A percentile compares a stretch with the other conserved stretches of the same genome.
phyloP scores from a whole-genome alignment of 129 eudicot species.

The sunflower (Helianthus annuus) region DNA sequence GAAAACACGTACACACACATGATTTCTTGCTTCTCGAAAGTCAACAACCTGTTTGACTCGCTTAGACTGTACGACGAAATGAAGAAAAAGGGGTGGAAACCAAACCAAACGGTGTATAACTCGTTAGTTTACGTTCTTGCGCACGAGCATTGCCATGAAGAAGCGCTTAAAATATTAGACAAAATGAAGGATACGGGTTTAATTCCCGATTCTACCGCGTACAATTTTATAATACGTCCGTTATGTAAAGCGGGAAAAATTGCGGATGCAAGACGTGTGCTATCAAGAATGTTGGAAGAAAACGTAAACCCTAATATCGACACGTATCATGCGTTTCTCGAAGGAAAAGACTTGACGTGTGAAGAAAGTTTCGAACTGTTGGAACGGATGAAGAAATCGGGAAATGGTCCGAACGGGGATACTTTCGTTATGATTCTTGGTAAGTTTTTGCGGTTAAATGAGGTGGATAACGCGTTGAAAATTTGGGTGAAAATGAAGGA shows the following conservation, averaged over 20 bases:
- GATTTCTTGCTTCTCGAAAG: slow-evolving; percentile 83
- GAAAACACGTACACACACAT: slow-evolving; percentile 66
- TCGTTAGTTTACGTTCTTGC: slow-evolving; percentile 69
- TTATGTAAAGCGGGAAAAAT: slow-evolving; percentile 61
- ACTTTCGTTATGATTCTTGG: slow-evolving; percentile 55
- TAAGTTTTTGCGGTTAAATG: slow-evolving; percentile 44
- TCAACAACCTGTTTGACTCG: slow-evolving; percentile 79
- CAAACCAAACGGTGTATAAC: slow-evolving; percentile 66
- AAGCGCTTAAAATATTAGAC: slow-evolving; percentile 64
- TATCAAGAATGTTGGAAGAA: slow-evolving; percentile 65
- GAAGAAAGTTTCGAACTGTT: slow-evolving; percentile 63
- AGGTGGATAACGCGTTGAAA: slow-evolving; percentile 65
- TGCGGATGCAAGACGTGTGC: slow-evolving; percentile 63
- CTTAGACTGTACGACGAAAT: slow-evolving; percentile 85
- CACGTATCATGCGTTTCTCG: slow-evolving; percentile 76
- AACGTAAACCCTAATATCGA: slow-evolving; percentile 56
- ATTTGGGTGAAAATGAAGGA: slow-evolving; percentile 74
- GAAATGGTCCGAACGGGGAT: slow-evolving; percentile 53
- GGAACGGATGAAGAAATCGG: slow-evolving; percentile 58
- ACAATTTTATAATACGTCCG: slow-evolving; percentile 58
- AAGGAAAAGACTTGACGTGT: slow-evolving; percentile 43
- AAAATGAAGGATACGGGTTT: slow-evolving; percentile 60
- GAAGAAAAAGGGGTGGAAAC: slow-evolving; percentile 79
- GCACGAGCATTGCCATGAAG: slow-evolving; percentile 62
- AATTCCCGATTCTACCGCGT: slow-evolving; percentile 59